phyloP scores from a whole-genome alignment of 805 yeast genomes.

The Ogataea corticis region DNA sequence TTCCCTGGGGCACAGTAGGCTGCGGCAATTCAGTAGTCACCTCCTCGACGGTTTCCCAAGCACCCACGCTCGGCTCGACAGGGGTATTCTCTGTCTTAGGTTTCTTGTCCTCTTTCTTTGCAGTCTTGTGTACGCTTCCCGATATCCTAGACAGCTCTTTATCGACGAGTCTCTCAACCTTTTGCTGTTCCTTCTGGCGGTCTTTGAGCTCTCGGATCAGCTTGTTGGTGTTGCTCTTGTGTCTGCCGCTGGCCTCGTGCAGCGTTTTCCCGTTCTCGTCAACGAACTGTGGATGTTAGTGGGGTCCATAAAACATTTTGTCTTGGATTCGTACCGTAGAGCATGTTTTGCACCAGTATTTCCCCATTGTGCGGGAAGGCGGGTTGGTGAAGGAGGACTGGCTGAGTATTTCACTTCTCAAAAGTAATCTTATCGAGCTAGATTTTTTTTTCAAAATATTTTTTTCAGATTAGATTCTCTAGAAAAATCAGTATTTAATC shows the following conservation, averaged over 20 bases:
- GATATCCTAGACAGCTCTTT: background rate
- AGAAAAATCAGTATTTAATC: no score
- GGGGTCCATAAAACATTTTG: no score
- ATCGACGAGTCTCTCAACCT: constrained; percentile 18
- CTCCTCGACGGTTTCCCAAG: background rate
- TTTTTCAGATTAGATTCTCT: no score
- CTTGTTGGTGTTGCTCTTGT: constrained; percentile 25
- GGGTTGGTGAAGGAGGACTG: no score
- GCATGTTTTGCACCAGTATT: constrained; percentile 41
- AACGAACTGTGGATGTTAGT: constrained; percentile 34
- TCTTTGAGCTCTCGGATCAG: constrained; percentile 30
- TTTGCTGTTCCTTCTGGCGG: constrained; percentile 23
- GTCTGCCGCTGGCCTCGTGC: constrained; percentile 38
- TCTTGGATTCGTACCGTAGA: constrained; percentile 34
- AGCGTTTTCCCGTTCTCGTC: constrained; percentile 34
- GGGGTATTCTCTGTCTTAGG: background rate
- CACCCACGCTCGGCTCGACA: background rate
- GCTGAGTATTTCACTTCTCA: no score
- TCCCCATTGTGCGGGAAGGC: no score
- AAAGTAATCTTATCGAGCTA: no score
- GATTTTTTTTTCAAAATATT: background rate
- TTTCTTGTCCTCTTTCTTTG: background rate
- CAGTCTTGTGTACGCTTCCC: background rate
- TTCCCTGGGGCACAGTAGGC: constrained; percentile 1
- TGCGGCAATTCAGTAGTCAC: background rate